Evolutionary conservation across 768 basidiomycete species (phyloP), one percentile per base, ranked within the genome.

Genomic region (Podaxis rugospora): DNA sequence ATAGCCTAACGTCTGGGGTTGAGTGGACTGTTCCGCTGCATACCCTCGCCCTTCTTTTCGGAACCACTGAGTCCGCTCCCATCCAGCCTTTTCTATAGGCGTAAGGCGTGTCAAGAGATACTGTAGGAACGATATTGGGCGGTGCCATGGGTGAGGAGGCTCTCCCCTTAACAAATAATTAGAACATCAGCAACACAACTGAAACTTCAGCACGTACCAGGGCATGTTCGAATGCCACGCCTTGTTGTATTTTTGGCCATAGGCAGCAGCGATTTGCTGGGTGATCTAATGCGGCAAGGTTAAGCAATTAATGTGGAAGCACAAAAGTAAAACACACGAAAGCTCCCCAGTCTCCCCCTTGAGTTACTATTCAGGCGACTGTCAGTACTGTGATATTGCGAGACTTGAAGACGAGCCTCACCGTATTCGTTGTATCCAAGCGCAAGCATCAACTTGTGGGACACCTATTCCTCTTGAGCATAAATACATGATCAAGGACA

Each of bases 1-100:
- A 63, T 87, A 87, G 0, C 82, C 84, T 5, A 83, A 66, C 0
- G 83, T 83, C 64, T 83, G 83, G 0, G 82, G 82, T 61, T 77
- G 74, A 0, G 82, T 83, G 0, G 75, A 68, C 62, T 82, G 82
- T 51, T 73, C 64, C 5, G 51, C 10, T 51, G 67, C 71, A 64
- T 83, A 83, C 5, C 79, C 82, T 0, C 51, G 46, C 5, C 75
- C 70, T 39, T 70, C 65, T 1, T 58, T 64, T 6, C 59, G 28
- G 64, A 73, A 78, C 68, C 68, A 71, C 40, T 63, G 25, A 0
- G 68, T 65, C 16, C 72, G 66, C 44, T 72, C 67, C 13, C 75
- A 37, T 0, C 72, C 76, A 3, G 69, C 73, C 28, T 73, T 71
- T 35, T 80, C 81, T 35, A 55, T 64, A 1, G 70, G 64, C 6